Conservation (phyloP, 2,329 filamentous ascomycete genomes). For the Curvularia spicifera region DNA sequence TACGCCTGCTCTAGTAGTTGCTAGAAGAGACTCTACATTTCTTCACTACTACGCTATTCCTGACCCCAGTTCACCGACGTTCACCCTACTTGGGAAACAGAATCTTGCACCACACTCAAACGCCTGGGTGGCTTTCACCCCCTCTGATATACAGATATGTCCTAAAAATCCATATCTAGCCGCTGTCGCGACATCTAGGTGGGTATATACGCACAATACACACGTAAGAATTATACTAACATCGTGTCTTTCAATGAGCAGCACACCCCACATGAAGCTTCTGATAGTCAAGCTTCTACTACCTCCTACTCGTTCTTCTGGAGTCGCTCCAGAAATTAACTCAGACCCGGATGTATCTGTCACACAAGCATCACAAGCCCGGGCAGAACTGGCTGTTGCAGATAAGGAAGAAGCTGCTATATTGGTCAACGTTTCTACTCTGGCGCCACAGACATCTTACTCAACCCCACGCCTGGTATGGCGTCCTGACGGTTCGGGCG, state of each 20-base stretch:
- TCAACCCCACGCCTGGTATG: conserved; percentile 67
- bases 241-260: neutral
- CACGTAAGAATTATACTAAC: neutral
- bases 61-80: conserved; percentile 17
- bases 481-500: conserved; percentile 65
- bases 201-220: neutral
- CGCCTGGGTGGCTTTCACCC: conserved; percentile 69
- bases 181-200: conserved; percentile 64
- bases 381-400: conserved; percentile 58
- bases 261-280: conserved; percentile 67
- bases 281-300: conserved; percentile 65
- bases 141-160: conserved; percentile 62
- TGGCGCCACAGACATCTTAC: conserved; percentile 67
- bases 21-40: conserved; percentile 64
- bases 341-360: conserved; percentile 22
- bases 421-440: conserved; percentile 63
- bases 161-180: conserved; percentile 62
- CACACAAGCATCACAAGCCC: conserved; percentile 60
- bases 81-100: conserved; percentile 59
- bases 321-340: conserved; percentile 7
- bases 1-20: conserved; percentile 59
- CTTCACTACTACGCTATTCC: conserved; percentile 61
- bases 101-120: conserved; percentile 68
- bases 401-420: conserved; percentile 67
- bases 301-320: conserved; percentile 45